Conservation (phyloP, 805 yeast species). For the Cephaloascus albidus region DNA sequence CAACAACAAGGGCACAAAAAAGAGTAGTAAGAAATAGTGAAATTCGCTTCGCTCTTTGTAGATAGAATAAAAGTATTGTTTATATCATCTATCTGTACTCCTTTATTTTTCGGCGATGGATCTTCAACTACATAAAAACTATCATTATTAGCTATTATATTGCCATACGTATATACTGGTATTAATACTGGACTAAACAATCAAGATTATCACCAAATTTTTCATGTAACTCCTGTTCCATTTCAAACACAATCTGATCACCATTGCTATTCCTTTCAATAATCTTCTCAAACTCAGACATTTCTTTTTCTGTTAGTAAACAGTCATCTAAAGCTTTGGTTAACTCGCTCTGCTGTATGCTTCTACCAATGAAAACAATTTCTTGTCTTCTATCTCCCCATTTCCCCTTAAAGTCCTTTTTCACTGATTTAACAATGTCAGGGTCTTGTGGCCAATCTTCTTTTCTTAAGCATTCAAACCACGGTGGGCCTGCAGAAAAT, state of each 20-base stretch:
- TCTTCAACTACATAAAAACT: too few relatives aligned
- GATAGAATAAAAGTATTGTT: too few relatives aligned
- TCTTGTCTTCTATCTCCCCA: conserved; percentile 37
- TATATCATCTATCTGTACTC: too few relatives aligned
- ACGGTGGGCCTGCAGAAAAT: conserved; percentile 29
- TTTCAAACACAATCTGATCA: conserved; percentile 11
- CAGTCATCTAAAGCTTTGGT: conserved; percentile 23
- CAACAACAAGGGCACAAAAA: conserved; percentile 9
- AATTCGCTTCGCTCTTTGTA: too few relatives aligned
- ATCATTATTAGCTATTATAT: too few relatives aligned
- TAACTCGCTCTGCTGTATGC: conserved; percentile 17
- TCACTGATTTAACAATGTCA: conserved; percentile 17
- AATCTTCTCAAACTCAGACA: conserved; percentile 14
- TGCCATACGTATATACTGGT: too few relatives aligned
- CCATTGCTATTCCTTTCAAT: conserved; percentile 16
- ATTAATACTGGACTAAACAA: not conserved
- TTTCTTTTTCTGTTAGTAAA: conserved; percentile 29
- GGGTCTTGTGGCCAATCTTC: conserved; percentile 21
- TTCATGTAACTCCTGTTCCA: not conserved
- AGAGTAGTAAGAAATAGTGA: conserved; percentile 4
- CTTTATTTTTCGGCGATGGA: too few relatives aligned
- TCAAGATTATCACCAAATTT: conserved; percentile 1
- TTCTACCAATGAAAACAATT: conserved; percentile 33
- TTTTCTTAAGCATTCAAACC: conserved; percentile 26
- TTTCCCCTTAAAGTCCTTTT: conserved; percentile 25